Conservation (phyloP, 2,329 filamentous ascomycete genomes). For the Phaeosphaeria sp. region DNA sequence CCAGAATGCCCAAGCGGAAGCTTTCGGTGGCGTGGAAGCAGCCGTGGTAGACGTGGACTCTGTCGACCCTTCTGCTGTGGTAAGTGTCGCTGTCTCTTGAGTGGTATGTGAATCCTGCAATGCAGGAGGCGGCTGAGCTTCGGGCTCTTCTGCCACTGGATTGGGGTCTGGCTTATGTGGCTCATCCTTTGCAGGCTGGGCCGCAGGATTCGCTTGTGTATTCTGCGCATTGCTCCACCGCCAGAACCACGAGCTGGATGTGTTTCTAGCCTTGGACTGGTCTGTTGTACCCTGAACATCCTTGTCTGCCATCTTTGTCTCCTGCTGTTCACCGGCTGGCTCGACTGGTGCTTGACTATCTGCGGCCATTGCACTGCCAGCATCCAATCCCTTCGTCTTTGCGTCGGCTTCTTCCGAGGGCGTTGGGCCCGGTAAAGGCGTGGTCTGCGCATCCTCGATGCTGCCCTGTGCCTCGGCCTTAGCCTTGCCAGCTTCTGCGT, state of each 20-base stretch:
- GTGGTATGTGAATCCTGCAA: slow-evolving; percentile 5
- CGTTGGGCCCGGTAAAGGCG: slow-evolving; percentile 49
- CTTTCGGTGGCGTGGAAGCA: slow-evolving; percentile 52
- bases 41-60: slow-evolving; percentile 12
- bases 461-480: slow-evolving; percentile 31
- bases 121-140: not conserved
- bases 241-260: slow-evolving; percentile 55
- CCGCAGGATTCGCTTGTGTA: slow-evolving; percentile 34
- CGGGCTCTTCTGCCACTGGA: slow-evolving; percentile 8
- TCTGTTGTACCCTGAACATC: slow-evolving; percentile 12
- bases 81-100: slow-evolving; percentile 12
- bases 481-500: slow-evolving; percentile 48
- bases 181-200: slow-evolving; percentile 16
- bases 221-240: slow-evolving; percentile 58
- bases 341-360: slow-evolving; percentile 12
- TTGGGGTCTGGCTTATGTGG: slow-evolving; percentile 11
- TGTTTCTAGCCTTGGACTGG: slow-evolving; percentile 20
- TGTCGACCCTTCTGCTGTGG: slow-evolving; percentile 3
- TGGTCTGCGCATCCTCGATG: slow-evolving; percentile 48
- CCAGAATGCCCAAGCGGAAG: slow-evolving; percentile 83
- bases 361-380: slow-evolving; percentile 1
- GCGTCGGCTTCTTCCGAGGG: slow-evolving; percentile 44
- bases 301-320: slow-evolving; percentile 22
- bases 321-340: slow-evolving; percentile 14
- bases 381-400: slow-evolving; percentile 32